Evolutionary conservation across 2,329 filamentous ascomycete species (phyloP).

Genomic region (Apiospora malaysiana): DNA sequence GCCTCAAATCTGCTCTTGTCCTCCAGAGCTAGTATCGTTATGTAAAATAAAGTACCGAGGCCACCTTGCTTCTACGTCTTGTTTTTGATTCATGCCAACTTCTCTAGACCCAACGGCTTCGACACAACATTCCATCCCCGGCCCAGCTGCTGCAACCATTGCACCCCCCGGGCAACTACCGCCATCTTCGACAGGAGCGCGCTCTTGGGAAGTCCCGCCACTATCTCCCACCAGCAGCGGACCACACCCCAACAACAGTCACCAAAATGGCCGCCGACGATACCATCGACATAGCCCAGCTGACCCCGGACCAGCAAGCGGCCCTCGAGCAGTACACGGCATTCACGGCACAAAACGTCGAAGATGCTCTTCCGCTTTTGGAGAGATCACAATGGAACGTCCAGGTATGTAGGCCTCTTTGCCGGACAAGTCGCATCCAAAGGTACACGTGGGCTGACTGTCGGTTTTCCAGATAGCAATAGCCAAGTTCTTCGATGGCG

Average conservation of each 20-base stretch:
- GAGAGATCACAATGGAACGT: constrained; percentile 95
- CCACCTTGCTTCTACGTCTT: not conserved
- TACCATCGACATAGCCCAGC: constrained; percentile 67
- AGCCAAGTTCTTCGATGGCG: constrained; percentile 96
- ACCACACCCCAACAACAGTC: not conserved
- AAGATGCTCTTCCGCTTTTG: constrained; percentile 79
- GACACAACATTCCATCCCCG: not conserved
- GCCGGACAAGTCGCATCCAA: constrained; percentile 16
- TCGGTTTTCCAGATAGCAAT: constrained; percentile 76
- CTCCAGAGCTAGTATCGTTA: not conserved
- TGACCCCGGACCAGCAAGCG: constrained; percentile 79
- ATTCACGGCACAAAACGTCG: constrained; percentile 82
- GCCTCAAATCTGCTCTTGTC: not conserved
- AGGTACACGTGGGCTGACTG: not conserved
- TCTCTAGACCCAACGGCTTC: constrained; percentile 5
- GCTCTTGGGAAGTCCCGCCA: constrained; percentile 1
- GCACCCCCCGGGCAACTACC: not conserved
- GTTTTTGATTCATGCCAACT: not conserved
- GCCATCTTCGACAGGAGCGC: not conserved
- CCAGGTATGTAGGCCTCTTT: constrained; percentile 59
- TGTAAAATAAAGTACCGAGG: not conserved
- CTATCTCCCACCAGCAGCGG: not conserved
- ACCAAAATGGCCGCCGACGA: constrained; percentile 48
- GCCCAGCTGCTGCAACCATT: not conserved
- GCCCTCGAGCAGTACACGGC: constrained; percentile 87